Evolutionary conservation across 225 moss, liverwort and hornwort species (phyloP), one percentile per base, ranked within the genome.

Genomic region (Polytrichum commune): DNA sequence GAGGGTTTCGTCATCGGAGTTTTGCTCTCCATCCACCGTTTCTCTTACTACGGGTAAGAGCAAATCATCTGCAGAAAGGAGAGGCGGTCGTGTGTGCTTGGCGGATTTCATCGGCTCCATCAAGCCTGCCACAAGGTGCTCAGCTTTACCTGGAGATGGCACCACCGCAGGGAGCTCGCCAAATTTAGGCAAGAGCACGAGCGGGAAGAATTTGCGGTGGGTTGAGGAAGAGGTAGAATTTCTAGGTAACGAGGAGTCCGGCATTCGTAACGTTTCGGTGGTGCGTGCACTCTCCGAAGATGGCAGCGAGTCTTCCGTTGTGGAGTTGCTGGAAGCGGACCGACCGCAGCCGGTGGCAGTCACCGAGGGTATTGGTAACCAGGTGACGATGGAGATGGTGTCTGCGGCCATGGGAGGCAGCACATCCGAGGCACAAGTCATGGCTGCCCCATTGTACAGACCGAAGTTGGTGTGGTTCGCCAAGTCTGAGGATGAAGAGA

Each of bases 381-480:
- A 75, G 69, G 58, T 86, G 69, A 61, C 29, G 0, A 13, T 86
- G 75, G 85, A 78, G 30, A 71, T 79, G 62, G 77, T 73, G 60
- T 72, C 68, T 22, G 71, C 61, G 0, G 71, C 80, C 0, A 32
- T 83, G 19, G 69, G 62, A 29, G 83, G 71, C 7, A 63, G 29
- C 24, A 13, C 27, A 25, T 68, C 75, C 6, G 88, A 88, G 6
- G 27, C 27, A 1, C 90, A 90, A 61, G 69, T 77, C 7, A 68
- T 93, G 67, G 65, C 80, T 9, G 86, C 86, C n/a, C 64, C 80
- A 20, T n/a, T 89, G 75, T 92, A 89, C 22, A 80, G 79, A 25
- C 96, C 96, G 8, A 94, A 83, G 76, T 71, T 84, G 19, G 67
- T 97, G 22, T 94, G 96, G 96, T 97, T 93, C 62, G 88, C 94